Conservation (phyloP, 176 grass and related monocot species). For the Eremochloa ophiuroides region DNA sequence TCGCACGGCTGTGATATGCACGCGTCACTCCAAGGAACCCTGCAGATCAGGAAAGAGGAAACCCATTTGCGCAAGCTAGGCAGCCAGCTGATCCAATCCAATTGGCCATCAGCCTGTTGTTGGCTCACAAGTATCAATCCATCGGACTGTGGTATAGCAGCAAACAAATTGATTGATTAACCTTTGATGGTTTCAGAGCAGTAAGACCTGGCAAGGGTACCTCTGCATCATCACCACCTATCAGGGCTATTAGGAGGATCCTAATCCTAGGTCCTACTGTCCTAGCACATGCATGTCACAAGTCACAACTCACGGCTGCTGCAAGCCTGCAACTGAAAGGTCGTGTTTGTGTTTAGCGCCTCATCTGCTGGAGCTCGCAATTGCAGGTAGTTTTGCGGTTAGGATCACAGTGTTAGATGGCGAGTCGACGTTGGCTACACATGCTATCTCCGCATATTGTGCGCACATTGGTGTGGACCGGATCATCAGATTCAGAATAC, state of each 20-base stretch:
- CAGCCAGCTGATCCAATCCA: not conserved
- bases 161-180: not conserved
- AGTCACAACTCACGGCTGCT: not conserved
- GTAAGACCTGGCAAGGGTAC: not conserved
- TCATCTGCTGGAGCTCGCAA: not conserved
- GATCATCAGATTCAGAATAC: not conserved
- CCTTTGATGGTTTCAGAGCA: not conserved
- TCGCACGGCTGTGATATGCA: not conserved
- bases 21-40: not conserved
- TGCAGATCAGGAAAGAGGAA: not conserved
- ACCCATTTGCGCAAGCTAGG: not conserved
- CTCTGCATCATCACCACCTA: not conserved
- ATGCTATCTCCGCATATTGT: not conserved
- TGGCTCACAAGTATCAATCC: not conserved
- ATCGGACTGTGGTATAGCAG: not conserved
- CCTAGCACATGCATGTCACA: not conserved
- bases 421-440: not conserved
- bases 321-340: not conserved
- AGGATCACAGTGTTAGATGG: conserved; percentile 12
- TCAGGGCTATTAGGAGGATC: not conserved
- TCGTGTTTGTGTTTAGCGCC: not conserved
- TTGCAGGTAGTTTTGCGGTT: conserved; percentile 7
- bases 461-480: not conserved
- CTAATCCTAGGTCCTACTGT: no score
- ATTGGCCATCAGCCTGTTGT: not conserved